Evolutionary conservation across 2,329 filamentous ascomycete genomes (phyloP).

Genomic region (Canariomyces notabilis): DNA sequence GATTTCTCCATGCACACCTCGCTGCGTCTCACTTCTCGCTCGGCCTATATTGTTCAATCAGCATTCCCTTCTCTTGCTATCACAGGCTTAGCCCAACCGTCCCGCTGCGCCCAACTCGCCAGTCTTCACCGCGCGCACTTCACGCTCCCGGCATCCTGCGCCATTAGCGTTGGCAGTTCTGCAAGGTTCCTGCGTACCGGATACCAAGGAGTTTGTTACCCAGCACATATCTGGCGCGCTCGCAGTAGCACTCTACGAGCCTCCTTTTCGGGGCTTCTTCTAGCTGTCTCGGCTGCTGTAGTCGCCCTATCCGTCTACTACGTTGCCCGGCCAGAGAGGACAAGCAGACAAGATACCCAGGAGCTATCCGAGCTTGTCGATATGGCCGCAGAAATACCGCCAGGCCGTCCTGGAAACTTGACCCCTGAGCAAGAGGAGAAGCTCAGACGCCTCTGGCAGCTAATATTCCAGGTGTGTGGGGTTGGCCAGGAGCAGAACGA

Average conservation of each 20-base stretch:
- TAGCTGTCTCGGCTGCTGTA: conserved; percentile 17
- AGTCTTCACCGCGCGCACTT: background rate
- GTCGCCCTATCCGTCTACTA: conserved; percentile 16
- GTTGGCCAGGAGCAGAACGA: conserved; percentile 38
- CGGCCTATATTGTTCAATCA: too few species aligned
- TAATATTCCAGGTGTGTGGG: conserved; percentile 71
- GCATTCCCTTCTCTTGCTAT: conserved; percentile 4
- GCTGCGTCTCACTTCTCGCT: conserved; percentile 4
- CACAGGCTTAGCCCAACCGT: background rate
- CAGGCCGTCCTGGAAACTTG: conserved; percentile 78
- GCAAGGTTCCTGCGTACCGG: background rate
- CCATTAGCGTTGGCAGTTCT: background rate
- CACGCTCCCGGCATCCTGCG: background rate
- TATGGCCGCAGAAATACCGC: conserved; percentile 39
- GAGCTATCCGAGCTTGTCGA: conserved; percentile 8
- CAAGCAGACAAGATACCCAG: background rate
- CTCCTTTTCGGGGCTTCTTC: conserved; percentile 13
- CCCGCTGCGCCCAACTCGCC: background rate
- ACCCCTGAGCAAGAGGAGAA: conserved; percentile 87
- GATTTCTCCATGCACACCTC: conserved; percentile 16
- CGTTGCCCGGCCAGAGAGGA: conserved; percentile 1
- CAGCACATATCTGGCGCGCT: background rate
- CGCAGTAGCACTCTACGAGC: conserved; percentile 7
- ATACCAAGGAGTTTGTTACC: background rate
- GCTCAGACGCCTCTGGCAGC: conserved; percentile 79